Percentiles rank a stretch among this genome's conserved stretches.
These are phyloP conservation scores for Hypoxylon sp. DNA, from an alignment of 2,329 filamentous ascomycete species.

Conservation along the genomic window DNA sequence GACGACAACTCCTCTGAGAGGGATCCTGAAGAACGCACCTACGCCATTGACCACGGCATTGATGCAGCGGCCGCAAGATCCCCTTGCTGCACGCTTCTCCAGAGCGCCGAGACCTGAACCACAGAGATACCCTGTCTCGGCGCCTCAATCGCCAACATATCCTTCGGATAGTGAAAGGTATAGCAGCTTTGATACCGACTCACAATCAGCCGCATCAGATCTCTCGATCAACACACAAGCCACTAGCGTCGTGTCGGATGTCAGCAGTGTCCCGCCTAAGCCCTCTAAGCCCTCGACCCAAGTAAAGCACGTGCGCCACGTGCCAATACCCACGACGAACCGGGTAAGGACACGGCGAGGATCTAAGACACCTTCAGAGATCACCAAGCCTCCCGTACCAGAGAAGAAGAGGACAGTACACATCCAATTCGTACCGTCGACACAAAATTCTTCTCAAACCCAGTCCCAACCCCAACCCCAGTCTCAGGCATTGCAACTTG, in stretches of 20 bases:
- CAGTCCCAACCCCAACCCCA: slow-evolving; percentile 17
- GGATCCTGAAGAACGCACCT: slow-evolving; percentile 51
- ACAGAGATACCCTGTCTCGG: slow-evolving; percentile 39
- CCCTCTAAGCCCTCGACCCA: slow-evolving; percentile 46
- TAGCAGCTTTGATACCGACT: slow-evolving; percentile 55
- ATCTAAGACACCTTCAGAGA: slow-evolving; percentile 46
- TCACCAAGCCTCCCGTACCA: slow-evolving; percentile 48
- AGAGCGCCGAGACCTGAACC: slow-evolving; percentile 47
- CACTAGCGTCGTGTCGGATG: slow-evolving; percentile 57
- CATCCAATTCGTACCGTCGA: slow-evolving; percentile 52
- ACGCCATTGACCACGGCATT: slow-evolving; percentile 24
- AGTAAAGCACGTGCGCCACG: slow-evolving; percentile 53
- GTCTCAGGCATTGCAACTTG: slow-evolving; percentile 52
- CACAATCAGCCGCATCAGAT: slow-evolving; percentile 57
- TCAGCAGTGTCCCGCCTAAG: slow-evolving; percentile 45
- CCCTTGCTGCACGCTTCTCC: slow-evolving; percentile 53
- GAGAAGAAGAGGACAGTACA: slow-evolving; percentile 52
- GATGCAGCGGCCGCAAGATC: slow-evolving; percentile 43
- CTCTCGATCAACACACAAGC: slow-evolving; percentile 59
- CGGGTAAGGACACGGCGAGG: slow-evolving; percentile 50
- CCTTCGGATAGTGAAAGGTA: slow-evolving; percentile 50
- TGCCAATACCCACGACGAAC: slow-evolving; percentile 46
- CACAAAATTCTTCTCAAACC: slow-evolving; percentile 11
- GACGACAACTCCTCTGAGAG: slow-evolving; percentile 46
- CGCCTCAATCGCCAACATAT: slow-evolving; percentile 50